Evolutionary conservation across 345 rosid species (phyloP).

Genomic region (Jatropha curcas): DNA sequence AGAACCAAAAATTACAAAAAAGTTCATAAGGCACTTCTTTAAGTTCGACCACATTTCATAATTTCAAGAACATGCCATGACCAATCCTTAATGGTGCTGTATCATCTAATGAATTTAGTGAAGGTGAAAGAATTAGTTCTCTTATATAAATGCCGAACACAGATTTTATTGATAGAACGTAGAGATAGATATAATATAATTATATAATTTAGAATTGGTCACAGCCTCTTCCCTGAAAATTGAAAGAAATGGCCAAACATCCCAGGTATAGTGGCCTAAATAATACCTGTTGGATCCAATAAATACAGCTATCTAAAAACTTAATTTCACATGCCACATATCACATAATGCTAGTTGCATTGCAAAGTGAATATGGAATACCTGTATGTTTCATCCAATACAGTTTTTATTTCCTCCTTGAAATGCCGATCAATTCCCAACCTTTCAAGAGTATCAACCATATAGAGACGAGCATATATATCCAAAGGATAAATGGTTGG

Average conservation of each 20-base stretch:
- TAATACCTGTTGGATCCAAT: constrained; percentile 6
- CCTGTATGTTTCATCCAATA: constrained; percentile 66
- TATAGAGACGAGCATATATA: constrained; percentile 50
- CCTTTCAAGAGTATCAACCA: constrained; percentile 62
- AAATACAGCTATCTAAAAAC: background rate
- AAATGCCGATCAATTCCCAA: constrained; percentile 72
- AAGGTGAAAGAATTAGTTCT: background rate
- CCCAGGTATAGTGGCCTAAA: background rate
- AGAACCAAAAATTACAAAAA: background rate
- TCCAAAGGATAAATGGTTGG: constrained; percentile 73
- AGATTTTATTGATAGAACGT: background rate
- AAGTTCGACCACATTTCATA: background rate
- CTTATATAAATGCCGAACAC: background rate
- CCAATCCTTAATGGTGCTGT: background rate
- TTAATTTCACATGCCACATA: background rate
- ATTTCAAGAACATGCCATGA: background rate
- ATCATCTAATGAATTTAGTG: background rate
- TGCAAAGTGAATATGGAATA: constrained; percentile 16
- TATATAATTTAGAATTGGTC: background rate
- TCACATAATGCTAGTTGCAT: background rate
- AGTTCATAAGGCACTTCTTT: background rate
- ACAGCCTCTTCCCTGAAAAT: background rate
- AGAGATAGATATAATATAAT: background rate
- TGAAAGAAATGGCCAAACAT: background rate
- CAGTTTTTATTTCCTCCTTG: constrained; percentile 48